These are phyloP conservation scores for Lachnellula arida DNA, from an alignment of 2,329 filamentous ascomycete genomes.

Conservation along the genomic window DNA sequence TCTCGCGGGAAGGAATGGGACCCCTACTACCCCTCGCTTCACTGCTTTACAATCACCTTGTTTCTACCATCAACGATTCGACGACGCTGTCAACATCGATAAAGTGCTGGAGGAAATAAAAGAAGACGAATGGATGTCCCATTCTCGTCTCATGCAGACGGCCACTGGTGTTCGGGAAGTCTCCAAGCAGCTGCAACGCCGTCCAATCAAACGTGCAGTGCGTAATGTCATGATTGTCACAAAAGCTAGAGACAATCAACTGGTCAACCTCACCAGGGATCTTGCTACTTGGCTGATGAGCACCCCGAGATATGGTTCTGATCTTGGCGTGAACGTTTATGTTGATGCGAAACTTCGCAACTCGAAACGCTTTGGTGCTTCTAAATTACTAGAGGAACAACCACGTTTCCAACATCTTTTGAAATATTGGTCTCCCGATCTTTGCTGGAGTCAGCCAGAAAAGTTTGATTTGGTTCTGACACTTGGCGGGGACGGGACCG, in stretches of 20 bases:
- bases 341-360: slow-evolving; percentile 92
- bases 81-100: slow-evolving; percentile 91
- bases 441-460: slow-evolving; percentile 91
- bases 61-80: slow-evolving; percentile 96
- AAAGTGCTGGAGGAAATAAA: slow-evolving; percentile 93
- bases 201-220: slow-evolving; percentile 87
- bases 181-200: slow-evolving; percentile 87
- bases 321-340: slow-evolving; percentile 92
- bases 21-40: slow-evolving; percentile 43
- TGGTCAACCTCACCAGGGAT: slow-evolving; percentile 85
- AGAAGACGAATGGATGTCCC: slow-evolving; percentile 83
- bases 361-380: slow-evolving; percentile 81
- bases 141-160: slow-evolving; percentile 90
- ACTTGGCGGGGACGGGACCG: slow-evolving; percentile 80
- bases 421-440: slow-evolving; percentile 91
- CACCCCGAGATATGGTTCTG: slow-evolving; percentile 83
- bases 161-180: slow-evolving; percentile 93
- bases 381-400: slow-evolving; percentile 67
- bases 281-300: slow-evolving; percentile 81
- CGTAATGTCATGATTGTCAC: slow-evolving; percentile 97
- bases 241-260: slow-evolving; percentile 90
- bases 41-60: slow-evolving; percentile 82
- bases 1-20: slow-evolving; percentile 36
- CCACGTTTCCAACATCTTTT: slow-evolving; percentile 77
- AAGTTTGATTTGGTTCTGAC: slow-evolving; percentile 93